Evolutionary conservation across 1,284 basidiomycete species (phyloP).

Genomic region (Rhodotorula sp.): DNA sequence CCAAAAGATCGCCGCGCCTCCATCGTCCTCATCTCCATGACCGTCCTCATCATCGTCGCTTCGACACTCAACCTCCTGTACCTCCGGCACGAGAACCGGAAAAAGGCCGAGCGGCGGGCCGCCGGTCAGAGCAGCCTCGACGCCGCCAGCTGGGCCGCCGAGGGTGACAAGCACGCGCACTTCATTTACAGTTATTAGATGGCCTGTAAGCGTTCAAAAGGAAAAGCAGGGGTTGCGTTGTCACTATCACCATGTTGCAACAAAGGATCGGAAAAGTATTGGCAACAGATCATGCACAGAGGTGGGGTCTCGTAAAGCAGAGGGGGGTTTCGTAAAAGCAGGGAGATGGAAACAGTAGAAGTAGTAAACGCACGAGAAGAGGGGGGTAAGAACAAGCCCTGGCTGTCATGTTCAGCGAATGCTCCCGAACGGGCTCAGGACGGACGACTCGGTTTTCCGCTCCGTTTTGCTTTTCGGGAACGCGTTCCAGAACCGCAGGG

Average conservation of each 20-base stretch:
- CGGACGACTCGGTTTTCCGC: constrained; percentile 24
- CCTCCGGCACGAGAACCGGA: constrained; percentile 29
- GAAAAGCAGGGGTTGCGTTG: too few species aligned
- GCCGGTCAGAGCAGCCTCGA: neutral
- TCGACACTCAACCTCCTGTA: constrained; percentile 39
- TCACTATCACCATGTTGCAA: neutral
- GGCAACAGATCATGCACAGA: neutral
- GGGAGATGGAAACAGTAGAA: neutral
- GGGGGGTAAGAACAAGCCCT: too few species aligned
- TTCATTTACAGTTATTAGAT: constrained; percentile 6
- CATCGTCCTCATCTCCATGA: constrained; percentile 46
- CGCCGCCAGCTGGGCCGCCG: neutral
- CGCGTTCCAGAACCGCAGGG: constrained; percentile 91
- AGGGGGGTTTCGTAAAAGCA: neutral
- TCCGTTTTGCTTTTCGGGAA: constrained; percentile 55
- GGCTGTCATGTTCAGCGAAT: constrained; percentile 20
- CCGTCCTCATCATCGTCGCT: constrained; percentile 43
- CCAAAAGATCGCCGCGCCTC: constrained; percentile 3
- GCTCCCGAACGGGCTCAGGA: constrained; percentile 31
- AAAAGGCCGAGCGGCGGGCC: constrained; percentile 25
- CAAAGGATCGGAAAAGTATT: neutral
- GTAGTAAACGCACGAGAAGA: neutral
- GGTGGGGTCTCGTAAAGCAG: neutral
- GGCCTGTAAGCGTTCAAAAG: too few species aligned
- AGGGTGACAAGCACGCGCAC: constrained; percentile 12